These are phyloP conservation scores for Leccinum obscurum DNA, from an alignment of 768 basidiomycete species.

Conservation along the genomic window DNA sequence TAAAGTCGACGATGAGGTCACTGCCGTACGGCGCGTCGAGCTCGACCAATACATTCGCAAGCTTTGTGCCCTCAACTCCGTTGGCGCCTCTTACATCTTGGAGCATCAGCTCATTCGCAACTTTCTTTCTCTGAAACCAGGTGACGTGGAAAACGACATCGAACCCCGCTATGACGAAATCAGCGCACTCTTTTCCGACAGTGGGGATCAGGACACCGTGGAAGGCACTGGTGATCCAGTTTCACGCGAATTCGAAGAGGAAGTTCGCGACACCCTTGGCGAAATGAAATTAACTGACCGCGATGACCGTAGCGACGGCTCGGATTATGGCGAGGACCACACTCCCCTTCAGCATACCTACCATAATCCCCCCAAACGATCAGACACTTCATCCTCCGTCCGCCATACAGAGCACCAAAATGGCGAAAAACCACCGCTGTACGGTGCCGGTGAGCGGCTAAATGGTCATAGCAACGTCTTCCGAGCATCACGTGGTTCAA, in stretches of 20 bases:
- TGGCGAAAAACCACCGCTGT: constrained; percentile 32
- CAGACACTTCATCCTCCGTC: constrained; percentile 48
- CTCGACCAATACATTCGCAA: constrained; percentile 86
- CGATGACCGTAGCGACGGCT: constrained; percentile 57
- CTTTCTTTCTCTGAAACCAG: constrained; percentile 84
- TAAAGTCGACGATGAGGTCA: constrained; percentile 80
- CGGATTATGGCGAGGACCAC: constrained; percentile 61
- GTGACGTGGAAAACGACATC: constrained; percentile 74
- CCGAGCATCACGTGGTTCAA: constrained; percentile 34
- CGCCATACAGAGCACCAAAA: constrained; percentile 32
- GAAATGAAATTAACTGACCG: constrained; percentile 47
- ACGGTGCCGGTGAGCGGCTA: constrained; percentile 28
- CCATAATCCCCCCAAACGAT: constrained; percentile 43
- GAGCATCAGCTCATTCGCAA: constrained; percentile 76
- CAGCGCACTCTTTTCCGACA: constrained; percentile 47
- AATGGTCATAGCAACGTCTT: constrained; percentile 20
- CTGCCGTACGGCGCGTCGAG: constrained; percentile 75
- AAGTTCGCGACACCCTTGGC: constrained; percentile 52
- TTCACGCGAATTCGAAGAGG: constrained; percentile 38
- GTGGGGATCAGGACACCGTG: constrained; percentile 37
- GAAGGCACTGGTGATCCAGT: constrained; percentile 31
- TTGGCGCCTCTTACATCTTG: constrained; percentile 75
- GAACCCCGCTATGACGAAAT: constrained; percentile 61
- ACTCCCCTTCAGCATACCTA: constrained; percentile 40
- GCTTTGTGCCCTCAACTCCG: constrained; percentile 68